phyloP scores from a whole-genome alignment of 2,329 filamentous ascomycete genomes.

The Hypoxylon sp. region DNA sequence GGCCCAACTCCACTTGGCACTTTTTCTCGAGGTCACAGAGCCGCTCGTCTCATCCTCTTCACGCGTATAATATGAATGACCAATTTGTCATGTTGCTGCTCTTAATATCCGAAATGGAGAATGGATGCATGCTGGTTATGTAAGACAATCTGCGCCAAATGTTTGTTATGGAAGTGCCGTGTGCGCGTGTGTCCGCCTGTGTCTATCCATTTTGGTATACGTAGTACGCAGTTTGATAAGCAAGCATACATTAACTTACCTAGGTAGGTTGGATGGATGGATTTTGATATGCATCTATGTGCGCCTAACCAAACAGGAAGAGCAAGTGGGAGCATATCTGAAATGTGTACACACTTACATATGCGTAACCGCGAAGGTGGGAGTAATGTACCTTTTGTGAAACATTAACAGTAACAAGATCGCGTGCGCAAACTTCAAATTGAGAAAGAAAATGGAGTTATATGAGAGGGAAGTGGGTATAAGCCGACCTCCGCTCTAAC shows the following conservation, averaged over 20 bases:
- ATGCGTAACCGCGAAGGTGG: neutral
- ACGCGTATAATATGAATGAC: constrained; percentile 1
- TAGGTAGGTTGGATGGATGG: constrained; percentile 21
- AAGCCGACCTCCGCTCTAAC: constrained; percentile 21
- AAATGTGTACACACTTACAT: too few relatives aligned
- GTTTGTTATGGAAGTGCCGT: neutral
- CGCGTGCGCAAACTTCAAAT: constrained; percentile 18
- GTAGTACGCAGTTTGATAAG: constrained; percentile 2
- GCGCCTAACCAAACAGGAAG: constrained; percentile 21
- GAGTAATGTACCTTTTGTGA: constrained; percentile 8
- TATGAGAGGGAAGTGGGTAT: constrained; percentile 20
- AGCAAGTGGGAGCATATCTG: neutral
- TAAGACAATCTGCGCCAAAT: constrained; percentile 10
- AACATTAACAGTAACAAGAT: constrained; percentile 23
- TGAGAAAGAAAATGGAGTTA: constrained; percentile 4
- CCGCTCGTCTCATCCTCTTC: constrained; percentile 22
- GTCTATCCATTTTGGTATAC: neutral
- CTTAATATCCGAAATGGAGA: constrained; percentile 32
- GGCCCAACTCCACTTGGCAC: constrained; percentile 8
- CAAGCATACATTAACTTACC: neutral
- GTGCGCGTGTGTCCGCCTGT: neutral
- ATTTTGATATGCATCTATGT: constrained; percentile 26
- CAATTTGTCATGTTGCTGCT: constrained; percentile 3
- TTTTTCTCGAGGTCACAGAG: constrained; percentile 28
- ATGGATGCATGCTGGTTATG: constrained; percentile 29